These are phyloP conservation scores for Alternaria sp. DNA, from an alignment of 2,329 filamentous ascomycete genomes.

Conservation along the genomic window DNA sequence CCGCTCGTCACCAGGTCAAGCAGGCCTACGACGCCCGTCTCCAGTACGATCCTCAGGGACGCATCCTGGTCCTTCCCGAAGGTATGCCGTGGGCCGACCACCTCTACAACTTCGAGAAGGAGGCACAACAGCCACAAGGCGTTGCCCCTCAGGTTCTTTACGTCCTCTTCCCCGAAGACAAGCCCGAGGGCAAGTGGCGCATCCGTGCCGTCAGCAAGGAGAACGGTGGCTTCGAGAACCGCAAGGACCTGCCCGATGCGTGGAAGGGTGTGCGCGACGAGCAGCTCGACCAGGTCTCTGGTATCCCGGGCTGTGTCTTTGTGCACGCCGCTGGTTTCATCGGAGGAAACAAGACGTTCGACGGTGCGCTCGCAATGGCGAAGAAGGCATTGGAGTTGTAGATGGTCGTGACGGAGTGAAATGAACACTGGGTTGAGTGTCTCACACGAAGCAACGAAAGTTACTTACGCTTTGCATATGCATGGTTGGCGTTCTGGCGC, in stretches of 20 bases:
- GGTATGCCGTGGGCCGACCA: slow-evolving; percentile 97
- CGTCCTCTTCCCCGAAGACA: slow-evolving; percentile 86
- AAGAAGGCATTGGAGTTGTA: slow-evolving; percentile 67
- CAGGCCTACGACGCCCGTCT: slow-evolving; percentile 73
- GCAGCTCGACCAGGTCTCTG: slow-evolving; percentile 75
- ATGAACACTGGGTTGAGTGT: neutral
- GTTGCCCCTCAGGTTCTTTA: slow-evolving; percentile 72
- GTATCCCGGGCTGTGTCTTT: slow-evolving; percentile 80
- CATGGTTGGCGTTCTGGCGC: slow-evolving; percentile 40
- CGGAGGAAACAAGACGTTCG: slow-evolving; percentile 89
- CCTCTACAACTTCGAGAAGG: slow-evolving; percentile 82
- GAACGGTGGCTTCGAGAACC: slow-evolving; percentile 86
- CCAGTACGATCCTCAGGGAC: slow-evolving; percentile 73
- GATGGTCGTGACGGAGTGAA: neutral
- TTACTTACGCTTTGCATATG: slow-evolving; percentile 27
- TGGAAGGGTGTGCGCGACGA: slow-evolving; percentile 93
- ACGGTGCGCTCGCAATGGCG: slow-evolving; percentile 87
- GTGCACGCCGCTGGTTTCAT: slow-evolving; percentile 96
- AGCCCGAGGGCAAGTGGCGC: slow-evolving; percentile 83
- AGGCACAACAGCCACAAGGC: slow-evolving; percentile 49
- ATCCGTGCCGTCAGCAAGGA: slow-evolving; percentile 88
- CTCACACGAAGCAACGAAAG: slow-evolving; percentile 16
- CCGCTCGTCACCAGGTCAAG: slow-evolving; percentile 80
- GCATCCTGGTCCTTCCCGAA: slow-evolving; percentile 78
- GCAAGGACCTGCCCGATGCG: slow-evolving; percentile 85